Conservation (phyloP, 2,329 filamentous ascomycete species). For the Exophiala dermatitidis region DNA sequence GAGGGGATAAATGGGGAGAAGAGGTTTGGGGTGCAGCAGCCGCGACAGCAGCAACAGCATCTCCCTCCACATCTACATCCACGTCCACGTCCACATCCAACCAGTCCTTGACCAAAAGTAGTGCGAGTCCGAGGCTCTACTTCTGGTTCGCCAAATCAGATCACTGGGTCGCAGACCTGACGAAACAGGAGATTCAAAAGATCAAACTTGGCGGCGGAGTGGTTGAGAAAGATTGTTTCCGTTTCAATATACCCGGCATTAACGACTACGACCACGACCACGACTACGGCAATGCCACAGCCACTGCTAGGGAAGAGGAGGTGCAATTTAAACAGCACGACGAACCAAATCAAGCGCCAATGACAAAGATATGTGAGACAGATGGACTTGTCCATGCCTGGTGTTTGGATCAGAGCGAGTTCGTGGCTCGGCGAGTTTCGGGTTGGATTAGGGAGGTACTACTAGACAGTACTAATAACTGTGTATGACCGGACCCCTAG, state of each 20-base stretch:
- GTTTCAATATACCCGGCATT: neutral
- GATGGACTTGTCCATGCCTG: constrained; percentile 53
- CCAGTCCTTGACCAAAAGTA: no score
- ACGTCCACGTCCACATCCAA: neutral
- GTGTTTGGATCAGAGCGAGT: constrained; percentile 44
- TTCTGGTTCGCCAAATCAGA: constrained; percentile 56
- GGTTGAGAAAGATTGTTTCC: constrained; percentile 1
- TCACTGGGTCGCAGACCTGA: constrained; percentile 55
- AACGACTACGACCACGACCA: constrained; percentile 1
- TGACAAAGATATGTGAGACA: constrained; percentile 49
- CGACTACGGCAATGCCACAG: neutral
- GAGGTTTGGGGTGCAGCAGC: constrained; percentile 51
- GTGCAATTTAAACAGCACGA: constrained; percentile 30
- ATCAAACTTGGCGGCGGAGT: constrained; percentile 31
- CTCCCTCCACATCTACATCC: neutral
- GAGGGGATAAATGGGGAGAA: constrained; percentile 50
- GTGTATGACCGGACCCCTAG: no score
- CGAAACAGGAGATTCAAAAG: constrained; percentile 49
- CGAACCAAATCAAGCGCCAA: constrained; percentile 32
- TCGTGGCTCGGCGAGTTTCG: constrained; percentile 47
- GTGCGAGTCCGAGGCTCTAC: constrained; percentile 37
- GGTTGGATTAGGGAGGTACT: constrained; percentile 43
- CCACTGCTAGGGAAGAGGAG: constrained; percentile 16
- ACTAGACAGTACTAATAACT: neutral
- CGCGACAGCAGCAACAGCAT: constrained; percentile 16